Conservation (phyloP, 192 early-diverging fungal genomes). For the Rhizophagus prolifer region DNA sequence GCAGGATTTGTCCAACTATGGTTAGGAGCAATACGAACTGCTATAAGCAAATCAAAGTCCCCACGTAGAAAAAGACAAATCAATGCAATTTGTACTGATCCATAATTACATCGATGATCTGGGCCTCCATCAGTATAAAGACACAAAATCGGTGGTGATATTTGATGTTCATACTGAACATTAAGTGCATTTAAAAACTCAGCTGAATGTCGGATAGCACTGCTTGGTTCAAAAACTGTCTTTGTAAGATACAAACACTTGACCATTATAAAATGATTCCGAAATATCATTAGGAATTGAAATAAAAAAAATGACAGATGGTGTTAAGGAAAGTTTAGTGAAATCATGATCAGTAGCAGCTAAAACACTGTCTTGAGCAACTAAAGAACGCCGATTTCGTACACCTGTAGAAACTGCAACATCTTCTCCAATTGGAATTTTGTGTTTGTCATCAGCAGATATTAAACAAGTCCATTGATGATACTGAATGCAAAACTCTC, state of each 20-base stretch:
- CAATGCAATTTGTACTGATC: conserved; percentile 6
- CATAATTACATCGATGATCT: background rate
- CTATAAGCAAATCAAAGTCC: background rate
- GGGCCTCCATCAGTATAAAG: background rate
- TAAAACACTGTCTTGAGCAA: background rate
- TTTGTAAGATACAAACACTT: background rate
- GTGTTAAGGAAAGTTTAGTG: background rate
- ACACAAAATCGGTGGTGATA: background rate
- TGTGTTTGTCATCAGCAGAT: background rate
- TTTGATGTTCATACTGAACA: background rate
- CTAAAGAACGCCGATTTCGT: background rate
- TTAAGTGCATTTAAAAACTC: conserved; percentile 2
- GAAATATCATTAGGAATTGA: background rate
- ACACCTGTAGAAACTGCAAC: background rate
- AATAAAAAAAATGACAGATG: background rate
- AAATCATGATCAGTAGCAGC: background rate
- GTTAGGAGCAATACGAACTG: background rate
- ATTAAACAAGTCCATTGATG: background rate
- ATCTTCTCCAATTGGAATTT: background rate
- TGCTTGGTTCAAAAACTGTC: background rate
- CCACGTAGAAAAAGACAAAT: background rate
- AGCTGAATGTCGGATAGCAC: background rate
- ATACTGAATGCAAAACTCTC: background rate
- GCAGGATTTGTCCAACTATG: background rate
- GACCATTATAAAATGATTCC: background rate